phyloP scores from a whole-genome alignment of 2,329 filamentous ascomycete species.

The Lasiodiplodia citricola region DNA sequence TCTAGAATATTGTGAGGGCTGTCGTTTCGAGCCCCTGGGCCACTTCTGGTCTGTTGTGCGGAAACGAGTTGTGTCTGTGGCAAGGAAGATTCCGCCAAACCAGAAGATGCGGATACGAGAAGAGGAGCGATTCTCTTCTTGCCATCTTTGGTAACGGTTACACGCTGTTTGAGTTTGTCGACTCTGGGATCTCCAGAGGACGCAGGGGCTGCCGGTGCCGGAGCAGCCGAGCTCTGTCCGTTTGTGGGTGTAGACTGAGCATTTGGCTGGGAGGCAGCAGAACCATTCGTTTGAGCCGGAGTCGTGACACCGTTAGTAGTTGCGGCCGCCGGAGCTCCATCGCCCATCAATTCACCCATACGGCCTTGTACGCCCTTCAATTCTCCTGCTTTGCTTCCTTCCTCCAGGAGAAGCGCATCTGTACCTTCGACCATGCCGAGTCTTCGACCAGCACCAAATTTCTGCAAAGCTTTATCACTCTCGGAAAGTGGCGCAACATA shows the following conservation, averaged over 20 bases:
- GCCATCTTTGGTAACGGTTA: conserved; percentile 94
- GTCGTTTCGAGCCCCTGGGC: conserved; percentile 63
- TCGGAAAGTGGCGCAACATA: conserved; percentile 86
- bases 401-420: conserved; percentile 84
- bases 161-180: conserved; percentile 81
- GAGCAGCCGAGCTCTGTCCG: conserved; percentile 55
- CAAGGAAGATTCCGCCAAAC: conserved; percentile 82
- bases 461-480: conserved; percentile 90
- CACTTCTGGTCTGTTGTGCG: conserved; percentile 67
- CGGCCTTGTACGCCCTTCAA: conserved; percentile 87
- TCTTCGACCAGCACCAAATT: conserved; percentile 86
- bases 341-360: conserved; percentile 99
- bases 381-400: conserved; percentile 90
- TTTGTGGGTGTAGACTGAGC: conserved; percentile 38
- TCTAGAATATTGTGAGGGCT: conserved; percentile 83
- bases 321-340: conserved; percentile 57
- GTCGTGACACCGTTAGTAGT: conserved; percentile 57
- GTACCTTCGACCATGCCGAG: conserved; percentile 93
- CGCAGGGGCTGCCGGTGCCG: conserved; percentile 39
- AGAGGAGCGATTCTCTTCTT: conserved; percentile 95
- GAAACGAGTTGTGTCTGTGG: conserved; percentile 89
- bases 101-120: conserved; percentile 83
- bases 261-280: conserved; percentile 32
- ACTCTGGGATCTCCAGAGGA: conserved; percentile 60
- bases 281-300: conserved; percentile 52